These are phyloP conservation scores for Vitis rotundifolia DNA, from an alignment of 164 flowering plant species.

Conservation along the genomic window DNA sequence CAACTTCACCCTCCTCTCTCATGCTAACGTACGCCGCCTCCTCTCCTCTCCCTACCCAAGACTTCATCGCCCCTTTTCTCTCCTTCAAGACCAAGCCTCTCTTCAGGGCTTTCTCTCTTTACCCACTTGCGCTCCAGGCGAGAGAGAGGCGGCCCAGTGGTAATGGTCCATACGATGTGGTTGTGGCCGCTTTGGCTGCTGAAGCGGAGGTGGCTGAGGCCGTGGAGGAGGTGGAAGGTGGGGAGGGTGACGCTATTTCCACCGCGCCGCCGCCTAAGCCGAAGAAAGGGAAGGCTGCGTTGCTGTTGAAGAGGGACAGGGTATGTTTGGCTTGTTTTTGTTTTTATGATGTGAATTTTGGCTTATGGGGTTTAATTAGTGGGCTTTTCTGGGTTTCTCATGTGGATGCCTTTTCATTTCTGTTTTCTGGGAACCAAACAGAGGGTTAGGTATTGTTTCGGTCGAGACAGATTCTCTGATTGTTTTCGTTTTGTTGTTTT, in stretches of 20 bases:
- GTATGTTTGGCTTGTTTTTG: constrained; percentile 31
- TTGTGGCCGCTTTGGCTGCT: constrained; percentile 37
- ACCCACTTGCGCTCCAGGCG: constrained; percentile 24
- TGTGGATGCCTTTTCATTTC: too few relatives aligned
- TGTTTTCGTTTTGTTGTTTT: too few relatives aligned
- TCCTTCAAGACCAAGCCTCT: constrained; percentile 33
- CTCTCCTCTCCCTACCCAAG: constrained; percentile 25
- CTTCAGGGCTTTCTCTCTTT: constrained; percentile 26
- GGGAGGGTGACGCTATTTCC: constrained; percentile 20
- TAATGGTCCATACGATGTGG: constrained; percentile 25
- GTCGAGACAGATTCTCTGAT: too few relatives aligned
- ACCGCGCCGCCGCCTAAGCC: constrained; percentile 43
- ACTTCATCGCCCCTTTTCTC: constrained; percentile 24
- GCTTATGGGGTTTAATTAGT: not conserved
- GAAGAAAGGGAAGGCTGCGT: constrained; percentile 88
- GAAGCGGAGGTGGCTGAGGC: constrained; percentile 37
- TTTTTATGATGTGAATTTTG: not conserved
- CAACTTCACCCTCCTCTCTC: constrained; percentile 32
- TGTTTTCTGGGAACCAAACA: too few relatives aligned
- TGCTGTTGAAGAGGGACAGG: constrained; percentile 84
- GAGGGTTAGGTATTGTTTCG: too few relatives aligned
- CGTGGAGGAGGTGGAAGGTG: constrained; percentile 26
- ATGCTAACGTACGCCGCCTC: constrained; percentile 31
- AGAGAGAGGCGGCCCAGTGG: constrained; percentile 14
- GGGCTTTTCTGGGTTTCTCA: not conserved